phyloP scores from a whole-genome alignment of 2,329 filamentous ascomycete species.

The Aspergillus ochraceus region DNA sequence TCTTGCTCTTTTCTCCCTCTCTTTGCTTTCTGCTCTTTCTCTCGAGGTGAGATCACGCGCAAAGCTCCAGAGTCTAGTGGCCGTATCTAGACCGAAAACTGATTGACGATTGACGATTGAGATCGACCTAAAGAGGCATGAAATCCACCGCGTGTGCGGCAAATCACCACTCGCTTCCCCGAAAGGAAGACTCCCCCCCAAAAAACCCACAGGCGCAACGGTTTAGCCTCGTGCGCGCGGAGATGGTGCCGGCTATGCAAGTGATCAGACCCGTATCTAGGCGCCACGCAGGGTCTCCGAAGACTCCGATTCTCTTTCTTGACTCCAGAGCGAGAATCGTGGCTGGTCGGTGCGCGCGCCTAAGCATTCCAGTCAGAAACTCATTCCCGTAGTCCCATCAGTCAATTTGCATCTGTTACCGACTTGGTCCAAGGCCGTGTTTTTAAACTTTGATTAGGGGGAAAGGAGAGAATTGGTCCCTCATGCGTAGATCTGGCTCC shows the following conservation, averaged over 20 bases:
- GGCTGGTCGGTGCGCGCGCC: constrained; percentile 23
- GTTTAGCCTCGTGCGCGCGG: constrained; percentile 25
- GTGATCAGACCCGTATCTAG: constrained; percentile 31
- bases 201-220: constrained; percentile 26
- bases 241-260: constrained; percentile 37
- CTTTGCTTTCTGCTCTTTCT: background rate
- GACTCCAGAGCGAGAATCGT: constrained; percentile 26
- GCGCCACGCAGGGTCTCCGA: constrained; percentile 23
- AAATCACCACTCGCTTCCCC: constrained; percentile 25
- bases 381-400: constrained; percentile 11
- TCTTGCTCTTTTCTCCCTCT: background rate
- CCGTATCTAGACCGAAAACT: constrained; percentile 13
- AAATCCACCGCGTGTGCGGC: constrained; percentile 29
- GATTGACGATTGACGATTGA: constrained; percentile 19
- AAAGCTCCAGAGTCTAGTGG: background rate
- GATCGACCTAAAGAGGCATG: constrained; percentile 22
- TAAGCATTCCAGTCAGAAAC: constrained; percentile 33
- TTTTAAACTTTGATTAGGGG: constrained; percentile 11
- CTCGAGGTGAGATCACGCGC: background rate
- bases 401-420: background rate
- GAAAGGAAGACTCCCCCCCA: constrained; percentile 14
- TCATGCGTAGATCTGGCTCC: constrained; percentile 15
- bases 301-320: constrained; percentile 20
- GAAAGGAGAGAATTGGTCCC: constrained; percentile 6
- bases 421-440: background rate